A percentile compares a stretch with the other conserved stretches of the same genome.
Evolutionary conservation across 805 yeast genomes (phyloP).

Genomic region (Saturnispora zaruensis): DNA sequence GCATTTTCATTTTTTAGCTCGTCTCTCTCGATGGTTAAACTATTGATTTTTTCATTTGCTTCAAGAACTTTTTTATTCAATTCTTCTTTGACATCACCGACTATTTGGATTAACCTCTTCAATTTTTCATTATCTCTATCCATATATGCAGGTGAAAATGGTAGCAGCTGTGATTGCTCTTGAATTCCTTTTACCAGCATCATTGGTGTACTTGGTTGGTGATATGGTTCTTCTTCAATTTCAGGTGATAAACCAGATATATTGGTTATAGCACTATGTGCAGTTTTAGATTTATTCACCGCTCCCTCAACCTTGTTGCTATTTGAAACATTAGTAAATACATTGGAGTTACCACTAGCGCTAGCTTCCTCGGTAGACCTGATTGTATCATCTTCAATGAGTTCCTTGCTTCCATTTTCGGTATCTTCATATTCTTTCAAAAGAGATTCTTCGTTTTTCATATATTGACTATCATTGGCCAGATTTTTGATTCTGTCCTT

Average conservation of each 20-base stretch:
- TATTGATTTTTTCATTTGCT: slow-evolving; percentile 47
- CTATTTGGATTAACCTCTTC: slow-evolving; percentile 20
- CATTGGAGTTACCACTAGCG: neutral
- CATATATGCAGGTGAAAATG: slow-evolving; percentile 15
- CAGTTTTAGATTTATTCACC: neutral
- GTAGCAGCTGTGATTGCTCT: slow-evolving; percentile 1
- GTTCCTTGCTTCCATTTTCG: neutral
- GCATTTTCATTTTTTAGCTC: slow-evolving; percentile 9
- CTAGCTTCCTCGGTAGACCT: neutral
- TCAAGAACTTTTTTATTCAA: slow-evolving; percentile 44
- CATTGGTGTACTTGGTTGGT: slow-evolving; percentile 4
- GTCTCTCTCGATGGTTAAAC: slow-evolving; percentile 35
- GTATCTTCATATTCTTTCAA: slow-evolving; percentile 6
- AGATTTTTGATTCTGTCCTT: neutral
- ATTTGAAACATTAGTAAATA: neutral
- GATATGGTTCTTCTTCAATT: neutral
- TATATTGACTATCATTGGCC: neutral
- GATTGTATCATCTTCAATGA: neutral
- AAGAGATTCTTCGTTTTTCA: slow-evolving; percentile 6
- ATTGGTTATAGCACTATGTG: neutral
- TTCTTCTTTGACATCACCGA: slow-evolving; percentile 31
- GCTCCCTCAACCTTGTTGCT: neutral
- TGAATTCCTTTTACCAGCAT: neutral
- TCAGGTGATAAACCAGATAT: neutral
- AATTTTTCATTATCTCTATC: slow-evolving; percentile 17